Evolutionary conservation across 2,329 filamentous ascomycete species (phyloP).

Genomic region (Chrysoporthe cubensis): DNA sequence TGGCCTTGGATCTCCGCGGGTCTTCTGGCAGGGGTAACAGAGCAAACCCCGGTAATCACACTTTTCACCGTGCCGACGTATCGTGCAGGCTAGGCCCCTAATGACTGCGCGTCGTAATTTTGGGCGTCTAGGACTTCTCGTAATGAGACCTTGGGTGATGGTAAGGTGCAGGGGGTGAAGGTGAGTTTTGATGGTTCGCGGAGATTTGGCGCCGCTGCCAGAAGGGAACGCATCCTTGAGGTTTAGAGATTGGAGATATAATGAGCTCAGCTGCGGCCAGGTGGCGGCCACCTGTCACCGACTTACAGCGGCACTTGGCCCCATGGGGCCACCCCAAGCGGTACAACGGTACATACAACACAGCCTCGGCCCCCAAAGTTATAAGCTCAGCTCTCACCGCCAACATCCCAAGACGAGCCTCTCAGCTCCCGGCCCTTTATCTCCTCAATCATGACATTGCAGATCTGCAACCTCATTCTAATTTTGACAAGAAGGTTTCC

Average conservation of each 20-base stretch:
- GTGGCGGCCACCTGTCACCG: neutral
- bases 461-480: neutral
- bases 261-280: neutral
- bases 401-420: neutral
- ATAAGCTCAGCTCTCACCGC: constrained; percentile 4
- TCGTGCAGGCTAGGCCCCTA: neutral
- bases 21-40: neutral
- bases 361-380: neutral
- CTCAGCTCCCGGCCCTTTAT: neutral
- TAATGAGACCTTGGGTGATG: neutral
- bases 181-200: constrained; percentile 5
- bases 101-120: neutral
- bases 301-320: neutral
- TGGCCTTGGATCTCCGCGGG: neutral
- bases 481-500: no score
- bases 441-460: no score
- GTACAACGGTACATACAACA: neutral
- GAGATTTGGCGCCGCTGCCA: constrained; percentile 3
- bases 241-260: neutral
- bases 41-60: neutral
- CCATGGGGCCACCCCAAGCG: no score
- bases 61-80: neutral
- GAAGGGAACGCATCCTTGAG: neutral
- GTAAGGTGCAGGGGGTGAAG: constrained; percentile 6
- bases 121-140: neutral